phyloP scores from a whole-genome alignment of 257 asterid genomes.

The Henckelia pumila region DNA sequence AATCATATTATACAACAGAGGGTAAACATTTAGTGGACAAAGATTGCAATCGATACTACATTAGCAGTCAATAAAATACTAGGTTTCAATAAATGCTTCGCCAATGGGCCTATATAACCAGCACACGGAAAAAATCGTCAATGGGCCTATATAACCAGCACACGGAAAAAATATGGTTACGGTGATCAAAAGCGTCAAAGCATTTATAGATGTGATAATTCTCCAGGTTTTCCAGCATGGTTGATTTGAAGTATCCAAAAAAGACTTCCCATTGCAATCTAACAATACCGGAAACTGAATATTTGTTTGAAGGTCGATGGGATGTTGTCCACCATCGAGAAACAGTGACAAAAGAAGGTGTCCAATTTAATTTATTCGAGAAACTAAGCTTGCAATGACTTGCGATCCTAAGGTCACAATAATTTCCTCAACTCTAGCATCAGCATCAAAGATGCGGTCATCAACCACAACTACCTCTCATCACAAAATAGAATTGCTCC shows the following conservation, averaged over 20 bases:
- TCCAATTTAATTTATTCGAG: not conserved
- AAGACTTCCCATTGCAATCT: slow-evolving; percentile 8
- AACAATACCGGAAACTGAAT: slow-evolving; percentile 15
- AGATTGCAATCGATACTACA: slow-evolving; percentile 13
- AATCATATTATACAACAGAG: slow-evolving; percentile 18
- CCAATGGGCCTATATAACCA: too few relatives aligned
- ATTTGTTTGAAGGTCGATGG: slow-evolving; percentile 4
- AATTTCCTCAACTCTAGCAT: slow-evolving; percentile 12
- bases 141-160: too few relatives aligned
- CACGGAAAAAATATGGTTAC: not conserved
- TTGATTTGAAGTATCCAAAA: not conserved
- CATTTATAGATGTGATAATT: not conserved
- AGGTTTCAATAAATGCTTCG: slow-evolving; percentile 1
- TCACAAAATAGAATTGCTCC: slow-evolving; percentile 96
- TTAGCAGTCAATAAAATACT: not conserved
- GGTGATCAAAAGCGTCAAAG: not conserved
- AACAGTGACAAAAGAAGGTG: not conserved
- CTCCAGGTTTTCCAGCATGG: slow-evolving; percentile 23
- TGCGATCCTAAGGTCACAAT: slow-evolving; percentile 16
- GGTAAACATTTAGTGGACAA: slow-evolving; percentile 16
- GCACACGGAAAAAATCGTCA: too few relatives aligned
- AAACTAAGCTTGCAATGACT: slow-evolving; percentile 9
- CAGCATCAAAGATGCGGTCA: slow-evolving; percentile 11
- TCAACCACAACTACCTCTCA: slow-evolving; percentile 58
- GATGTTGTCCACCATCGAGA: not conserved